Evolutionary conservation across 192 early-diverging fungal species (phyloP).

Genomic region (Podila clonocystis): DNA sequence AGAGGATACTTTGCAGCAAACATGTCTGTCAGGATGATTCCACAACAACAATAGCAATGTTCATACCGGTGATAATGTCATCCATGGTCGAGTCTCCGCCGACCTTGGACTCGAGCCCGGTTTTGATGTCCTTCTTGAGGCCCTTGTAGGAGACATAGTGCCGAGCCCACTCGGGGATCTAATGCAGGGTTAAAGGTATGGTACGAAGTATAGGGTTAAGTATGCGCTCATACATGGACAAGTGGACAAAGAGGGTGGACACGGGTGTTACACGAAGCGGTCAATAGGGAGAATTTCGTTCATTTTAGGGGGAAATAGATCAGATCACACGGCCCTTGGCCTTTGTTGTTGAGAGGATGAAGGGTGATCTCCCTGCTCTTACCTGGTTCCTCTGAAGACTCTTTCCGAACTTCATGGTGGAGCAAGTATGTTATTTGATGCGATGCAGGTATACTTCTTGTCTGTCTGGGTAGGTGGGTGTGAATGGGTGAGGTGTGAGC

Average conservation of each 20-base stretch:
- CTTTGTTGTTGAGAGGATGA: neutral
- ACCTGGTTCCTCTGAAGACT: conserved; percentile 57
- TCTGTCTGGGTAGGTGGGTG: neutral
- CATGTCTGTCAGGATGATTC: conserved; percentile 3
- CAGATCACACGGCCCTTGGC: neutral
- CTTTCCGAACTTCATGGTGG: conserved; percentile 67
- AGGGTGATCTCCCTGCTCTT: neutral
- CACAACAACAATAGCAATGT: neutral
- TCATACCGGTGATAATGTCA: conserved; percentile 51
- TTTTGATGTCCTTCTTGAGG: conserved; percentile 83
- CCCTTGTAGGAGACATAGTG: conserved; percentile 72
- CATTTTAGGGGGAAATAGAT: neutral
- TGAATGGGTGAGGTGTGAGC: too few species aligned
- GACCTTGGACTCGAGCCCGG: conserved; percentile 37
- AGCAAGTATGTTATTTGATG: neutral
- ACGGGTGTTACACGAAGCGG: neutral
- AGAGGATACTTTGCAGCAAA: neutral
- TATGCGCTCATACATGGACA: too few species aligned
- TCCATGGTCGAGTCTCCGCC: conserved; percentile 26
- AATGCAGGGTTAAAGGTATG: neutral
- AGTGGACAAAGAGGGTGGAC: neutral
- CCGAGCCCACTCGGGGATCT: conserved; percentile 66
- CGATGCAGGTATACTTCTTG: neutral
- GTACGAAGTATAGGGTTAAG: neutral
- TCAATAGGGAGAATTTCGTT: too few species aligned